These are phyloP conservation scores for Psilocybe mexicana DNA, from an alignment of 1,284 basidiomycete genomes.

Conservation along the genomic window DNA sequence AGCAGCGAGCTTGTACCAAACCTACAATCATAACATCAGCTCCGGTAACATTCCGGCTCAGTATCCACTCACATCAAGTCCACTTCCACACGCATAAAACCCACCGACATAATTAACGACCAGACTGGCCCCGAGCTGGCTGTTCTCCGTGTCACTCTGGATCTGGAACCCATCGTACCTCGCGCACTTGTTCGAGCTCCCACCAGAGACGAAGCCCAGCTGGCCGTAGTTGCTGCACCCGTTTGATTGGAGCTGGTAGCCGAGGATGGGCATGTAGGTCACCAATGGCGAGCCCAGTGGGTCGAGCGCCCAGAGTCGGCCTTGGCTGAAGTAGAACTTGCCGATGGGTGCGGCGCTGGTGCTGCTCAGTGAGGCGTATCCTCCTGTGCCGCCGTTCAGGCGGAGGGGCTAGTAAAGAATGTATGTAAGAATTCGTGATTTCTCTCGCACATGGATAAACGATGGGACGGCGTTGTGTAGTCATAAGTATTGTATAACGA, in stretches of 20 bases:
- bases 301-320: conserved; percentile 13
- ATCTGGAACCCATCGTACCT: conserved; percentile 21
- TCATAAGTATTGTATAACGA: not conserved
- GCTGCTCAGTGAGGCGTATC: conserved; percentile 20
- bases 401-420: conserved; percentile 18
- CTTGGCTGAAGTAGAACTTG: conserved; percentile 26
- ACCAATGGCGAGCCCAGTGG: conserved; percentile 6
- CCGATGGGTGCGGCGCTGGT: conserved; percentile 20
- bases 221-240: conserved; percentile 26
- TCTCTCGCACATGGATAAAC: not conserved
- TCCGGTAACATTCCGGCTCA: no score
- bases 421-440: not conserved
- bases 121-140: conserved; percentile 26
- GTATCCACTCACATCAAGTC: conserved; percentile 19
- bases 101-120: conserved; percentile 24
- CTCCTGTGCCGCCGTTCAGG: conserved; percentile 13
- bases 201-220: conserved; percentile 19
- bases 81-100: conserved; percentile 27
- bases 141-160: conserved; percentile 19
- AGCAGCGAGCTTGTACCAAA: conserved; percentile 28
- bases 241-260: conserved; percentile 8
- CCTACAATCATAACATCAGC: conserved; percentile 17
- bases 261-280: conserved; percentile 15
- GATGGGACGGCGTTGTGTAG: not conserved
- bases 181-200: conserved; percentile 24